These are phyloP conservation scores for Didymella pomorum DNA, from an alignment of 2,329 filamentous ascomycete species.

Conservation along the genomic window DNA sequence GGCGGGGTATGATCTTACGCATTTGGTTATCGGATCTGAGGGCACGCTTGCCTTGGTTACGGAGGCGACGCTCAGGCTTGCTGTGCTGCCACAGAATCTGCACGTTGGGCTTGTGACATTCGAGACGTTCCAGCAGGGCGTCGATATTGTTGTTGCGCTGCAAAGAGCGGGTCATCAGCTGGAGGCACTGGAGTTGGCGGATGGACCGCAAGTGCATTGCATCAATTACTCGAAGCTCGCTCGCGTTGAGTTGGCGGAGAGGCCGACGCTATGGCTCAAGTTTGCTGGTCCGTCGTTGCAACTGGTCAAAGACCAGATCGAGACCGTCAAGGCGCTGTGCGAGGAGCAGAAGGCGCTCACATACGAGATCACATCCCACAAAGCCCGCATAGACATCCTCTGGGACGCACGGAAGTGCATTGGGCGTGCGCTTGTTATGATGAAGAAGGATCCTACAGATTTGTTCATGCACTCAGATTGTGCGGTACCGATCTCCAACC, in stretches of 20 bases:
- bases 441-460: conserved; percentile 65
- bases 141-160: conserved; percentile 77
- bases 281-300: conserved; percentile 68
- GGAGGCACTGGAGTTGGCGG: conserved; percentile 86
- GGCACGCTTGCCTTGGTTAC: conserved; percentile 91
- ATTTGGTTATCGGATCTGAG: conserved; percentile 87
- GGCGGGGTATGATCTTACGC: conserved; percentile 89
- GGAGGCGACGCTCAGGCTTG: conserved; percentile 85
- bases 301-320: conserved; percentile 77
- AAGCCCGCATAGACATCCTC: conserved; percentile 68
- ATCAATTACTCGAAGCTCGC: conserved; percentile 68
- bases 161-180: conserved; percentile 82
- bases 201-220: conserved; percentile 81
- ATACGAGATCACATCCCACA: conserved; percentile 70
- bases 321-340: conserved; percentile 67
- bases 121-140: conserved; percentile 70
- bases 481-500: conserved; percentile 74
- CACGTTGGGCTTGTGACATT: conserved; percentile 78
- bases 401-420: conserved; percentile 79
- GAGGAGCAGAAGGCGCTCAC: conserved; percentile 64
- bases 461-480: conserved; percentile 79
- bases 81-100: conserved; percentile 76
- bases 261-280: conserved; percentile 76
- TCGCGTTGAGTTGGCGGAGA: conserved; percentile 68
- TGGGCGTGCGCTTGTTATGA: conserved; percentile 73